Percentiles rank a stretch among this genome's conserved stretches.
These are phyloP conservation scores for Erysimum pusillum DNA, from an alignment of 441 rosid species.

Conservation along the genomic window DNA sequence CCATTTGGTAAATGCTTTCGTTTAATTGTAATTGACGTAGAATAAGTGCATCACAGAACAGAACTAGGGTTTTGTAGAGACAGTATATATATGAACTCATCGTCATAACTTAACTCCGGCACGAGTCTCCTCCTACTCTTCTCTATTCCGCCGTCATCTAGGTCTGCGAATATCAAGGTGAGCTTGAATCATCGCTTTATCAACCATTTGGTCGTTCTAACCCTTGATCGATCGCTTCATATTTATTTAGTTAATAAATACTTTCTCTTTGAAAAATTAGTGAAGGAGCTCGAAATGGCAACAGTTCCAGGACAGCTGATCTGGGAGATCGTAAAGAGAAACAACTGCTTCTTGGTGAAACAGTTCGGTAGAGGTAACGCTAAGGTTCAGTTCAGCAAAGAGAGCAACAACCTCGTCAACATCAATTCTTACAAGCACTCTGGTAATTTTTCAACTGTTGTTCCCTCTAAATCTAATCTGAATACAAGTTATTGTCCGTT, in stretches of 20 bases:
- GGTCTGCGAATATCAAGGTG: slow-evolving; percentile 21
- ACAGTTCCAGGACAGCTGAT: slow-evolving; percentile 72
- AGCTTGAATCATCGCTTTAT: background rate
- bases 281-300: slow-evolving; percentile 52
- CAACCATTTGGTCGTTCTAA: background rate
- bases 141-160: slow-evolving; percentile 24
- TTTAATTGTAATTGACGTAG: rapidly evolving
- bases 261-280: background rate
- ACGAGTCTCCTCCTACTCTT: slow-evolving; percentile 37
- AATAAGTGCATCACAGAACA: background rate
- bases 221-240: background rate
- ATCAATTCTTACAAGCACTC: slow-evolving; percentile 79
- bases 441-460: slow-evolving; percentile 37
- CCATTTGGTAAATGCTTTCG: background rate
- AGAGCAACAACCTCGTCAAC: slow-evolving; percentile 71
- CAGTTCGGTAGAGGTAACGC: slow-evolving; percentile 70
- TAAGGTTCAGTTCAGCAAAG: slow-evolving; percentile 71
- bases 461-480: background rate
- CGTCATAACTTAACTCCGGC: slow-evolving; percentile 27
- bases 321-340: slow-evolving; percentile 79
- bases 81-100: slow-evolving; percentile 16
- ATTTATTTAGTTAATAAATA: background rate
- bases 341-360: slow-evolving; percentile 72
- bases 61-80: slow-evolving; percentile 42
- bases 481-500: background rate